phyloP scores from a whole-genome alignment of 768 basidiomycete species.

The Suillus variegatus region DNA sequence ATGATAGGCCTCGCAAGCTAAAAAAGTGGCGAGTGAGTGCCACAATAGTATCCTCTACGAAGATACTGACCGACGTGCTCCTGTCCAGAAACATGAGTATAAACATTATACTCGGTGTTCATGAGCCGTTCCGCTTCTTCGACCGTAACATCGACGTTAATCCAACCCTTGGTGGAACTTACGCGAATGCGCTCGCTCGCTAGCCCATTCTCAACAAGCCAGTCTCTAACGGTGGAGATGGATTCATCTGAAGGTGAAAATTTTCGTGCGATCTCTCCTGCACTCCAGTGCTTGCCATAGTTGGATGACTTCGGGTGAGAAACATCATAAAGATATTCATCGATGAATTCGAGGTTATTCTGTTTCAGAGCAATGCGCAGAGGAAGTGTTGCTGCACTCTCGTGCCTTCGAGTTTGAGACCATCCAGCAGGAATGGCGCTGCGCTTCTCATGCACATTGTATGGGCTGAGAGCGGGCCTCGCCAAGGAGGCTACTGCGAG shows the following conservation, averaged over 20 bases:
- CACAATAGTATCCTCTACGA: slow-evolving; percentile 1
- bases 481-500: slow-evolving; percentile 22
- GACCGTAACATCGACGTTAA: slow-evolving; percentile 30
- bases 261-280: slow-evolving; percentile 24
- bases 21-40: background rate
- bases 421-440: slow-evolving; percentile 36
- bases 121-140: slow-evolving; percentile 36
- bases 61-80: slow-evolving; percentile 29
- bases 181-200: slow-evolving; percentile 20
- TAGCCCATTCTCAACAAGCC: slow-evolving; percentile 31
- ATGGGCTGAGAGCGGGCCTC: slow-evolving; percentile 18
- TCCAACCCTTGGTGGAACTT: slow-evolving; percentile 23
- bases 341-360: slow-evolving; percentile 28
- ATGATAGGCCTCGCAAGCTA: slow-evolving; percentile 36
- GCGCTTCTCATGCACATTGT: slow-evolving; percentile 43
- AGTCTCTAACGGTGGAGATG: slow-evolving; percentile 25
- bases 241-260: slow-evolving; percentile 31
- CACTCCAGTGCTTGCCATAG: slow-evolving; percentile 36
- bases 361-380: slow-evolving; percentile 35
- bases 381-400: slow-evolving; percentile 28
- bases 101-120: slow-evolving; percentile 35
- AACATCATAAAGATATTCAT: slow-evolving; percentile 32
- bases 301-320: slow-evolving; percentile 34
- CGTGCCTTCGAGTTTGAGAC: slow-evolving; percentile 38
- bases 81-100: slow-evolving; percentile 29